Evolutionary conservation across 805 yeast species (phyloP), one percentile per base, ranked within the genome.

Genomic region (Yarrowia sp.): DNA sequence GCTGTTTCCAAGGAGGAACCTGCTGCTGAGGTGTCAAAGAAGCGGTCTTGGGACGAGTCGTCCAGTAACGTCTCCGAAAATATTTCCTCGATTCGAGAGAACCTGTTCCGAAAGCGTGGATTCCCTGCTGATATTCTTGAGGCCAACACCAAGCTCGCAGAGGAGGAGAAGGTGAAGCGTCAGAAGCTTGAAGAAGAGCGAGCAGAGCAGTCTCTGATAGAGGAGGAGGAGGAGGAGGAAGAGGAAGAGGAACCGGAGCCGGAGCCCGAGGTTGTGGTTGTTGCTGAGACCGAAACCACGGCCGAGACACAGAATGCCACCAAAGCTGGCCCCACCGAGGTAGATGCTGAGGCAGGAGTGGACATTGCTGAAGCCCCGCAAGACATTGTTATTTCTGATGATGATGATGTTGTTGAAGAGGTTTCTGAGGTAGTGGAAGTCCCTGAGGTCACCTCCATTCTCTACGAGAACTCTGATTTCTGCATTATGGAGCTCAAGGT

Each of bases 51-150:
- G 61, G 61, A 54, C 17, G 61, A 33, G 17, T 9, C 61, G 3
- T 6, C 61, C 14, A 19, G 14, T 26, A 54, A 54, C 26, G 61
- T 54, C 46, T 54, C 61, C 6, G 61, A 54, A 17, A 38, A 16
- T 26, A 38, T 54, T n/a, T 54, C 61, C 4, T 54, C 46, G 12
- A 54, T 54, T 14, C 62, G 62, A 22, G 44, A 35, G 26, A 62
- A 62, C 28, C 12, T 51, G n/a, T 62, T 62, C 28, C 43, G 62
- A 9, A 46, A 48, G 46, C 59, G 59, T 5, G 65, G 63, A 2
- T 58, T 58, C 24, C 63, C 63, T n/a, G 38, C 63, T 10, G 63
- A 58, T 10, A 58, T 58, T 17, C 24, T 58, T 11, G 63, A 58
- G 40, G 63, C 63, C 19, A 41, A 41, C 41, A 43, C 63, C 33